Evolutionary conservation across 1,139 yeast species (phyloP), one percentile per base, ranked within the genome.

Genomic region (Yamadazyma dendronema): DNA sequence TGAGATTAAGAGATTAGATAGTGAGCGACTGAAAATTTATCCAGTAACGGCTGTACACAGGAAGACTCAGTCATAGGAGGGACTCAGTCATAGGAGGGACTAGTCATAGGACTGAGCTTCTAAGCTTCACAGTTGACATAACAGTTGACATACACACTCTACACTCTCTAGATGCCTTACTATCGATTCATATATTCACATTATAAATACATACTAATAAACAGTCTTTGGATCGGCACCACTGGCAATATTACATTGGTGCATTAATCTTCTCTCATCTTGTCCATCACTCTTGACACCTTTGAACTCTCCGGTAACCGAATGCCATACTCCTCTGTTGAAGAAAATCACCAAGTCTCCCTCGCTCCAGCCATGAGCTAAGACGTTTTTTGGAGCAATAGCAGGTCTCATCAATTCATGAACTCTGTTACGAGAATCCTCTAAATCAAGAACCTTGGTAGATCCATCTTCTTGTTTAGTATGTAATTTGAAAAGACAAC

Each of bases 191-290:
- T n/a, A n/a, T n/a, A n/a, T n/a, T n/a, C n/a, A 19, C 22, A 19
- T 9, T 19, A 19, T 19, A 19, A 19, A 19, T 9, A 19, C 6
- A 7, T 19, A 12, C 17, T 15, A 33, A 19, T 25, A 4, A 13
- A 31, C 27, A 34, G 52, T 48, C 7, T 46, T 40, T 1, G 95
- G 95, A 54, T 85, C 94, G 16, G 57, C 47, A 4, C 88, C 89
- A 56, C 88, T 79, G 14, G 96, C 95, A 59, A 87, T 85, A 62
- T 87, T 87, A 63, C 96, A 87, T 62, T 87, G 96, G 58, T 87
- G 96, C 95, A 87, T 86, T 57, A 87, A 70, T 58, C 96, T 75
- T 54, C 78, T 78, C 56, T 86, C 94, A 38, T 83, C 86, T 17
- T 73, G 72, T 17, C 78, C 82, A 36, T 59, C 57, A 11, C 39